Evolutionary conservation across 768 basidiomycete genomes (phyloP), one percentile per base, ranked within the genome.

Genomic region (Tulasnella sp.): DNA sequence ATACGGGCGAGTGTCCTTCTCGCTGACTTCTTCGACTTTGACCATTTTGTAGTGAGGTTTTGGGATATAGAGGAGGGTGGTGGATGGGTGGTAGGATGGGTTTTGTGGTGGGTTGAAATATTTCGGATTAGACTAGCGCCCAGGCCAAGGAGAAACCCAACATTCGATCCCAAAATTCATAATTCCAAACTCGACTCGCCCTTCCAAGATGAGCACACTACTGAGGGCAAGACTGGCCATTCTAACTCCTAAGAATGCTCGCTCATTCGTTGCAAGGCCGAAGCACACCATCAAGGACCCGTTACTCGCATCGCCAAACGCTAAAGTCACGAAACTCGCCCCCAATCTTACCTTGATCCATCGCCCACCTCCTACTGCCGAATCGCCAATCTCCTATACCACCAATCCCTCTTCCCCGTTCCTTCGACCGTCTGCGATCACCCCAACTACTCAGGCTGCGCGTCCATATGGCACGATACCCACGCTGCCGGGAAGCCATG

Each of bases 361-460:
- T 68, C 82, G 89, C 44, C 85, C 85, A n/a, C 89, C 88, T 0
- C 85, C 88, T 0, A 80, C 84, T 9, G 78, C 82, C 9, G 84
- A 85, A 8, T 76, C 87, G 17, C 87, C 87, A 2, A 73, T 75
- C 60, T 92, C 88, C 19, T 78, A 82, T 59, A 83, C 80, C 4
- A 80, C 80, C 4, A 73, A 77, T 8, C 88, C 88, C 9, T 70
- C 78, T 4, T 92, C 88, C 0, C 85, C 89, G 0, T 74, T 91
- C 3, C 76, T 91, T 15, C 73, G 73, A 0, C 71, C 78, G 12
- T 38, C 34, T 38, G 10, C 66, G 72, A 4, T 11, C 63, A 22
- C 58, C 5, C 19, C 57, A 15, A 31, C 43, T 7, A 34, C 24
- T 5, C 48, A 31, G 62, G 34, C 41, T 42, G 17, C 29, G 19